Evolutionary conservation across 1,284 basidiomycete genomes (phyloP).

Genomic region (Ustilago vetiveriae): DNA sequence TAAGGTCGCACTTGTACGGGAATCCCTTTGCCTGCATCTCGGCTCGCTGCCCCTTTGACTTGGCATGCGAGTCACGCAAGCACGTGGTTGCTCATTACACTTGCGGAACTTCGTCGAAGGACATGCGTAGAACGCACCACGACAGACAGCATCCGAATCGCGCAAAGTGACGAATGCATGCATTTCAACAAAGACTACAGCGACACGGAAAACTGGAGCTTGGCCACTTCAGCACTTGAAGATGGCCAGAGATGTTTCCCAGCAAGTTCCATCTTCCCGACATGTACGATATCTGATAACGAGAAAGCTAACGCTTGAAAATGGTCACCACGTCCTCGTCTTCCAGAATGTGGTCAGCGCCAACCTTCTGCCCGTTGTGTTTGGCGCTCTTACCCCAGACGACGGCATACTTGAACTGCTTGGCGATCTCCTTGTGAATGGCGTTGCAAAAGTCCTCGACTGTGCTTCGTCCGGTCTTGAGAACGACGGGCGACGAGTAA

Average conservation of each 20-base stretch:
- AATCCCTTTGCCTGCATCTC: no score
- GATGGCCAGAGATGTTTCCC: neutral
- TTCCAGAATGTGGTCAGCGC: conserved; percentile 68
- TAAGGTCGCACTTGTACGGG: no score
- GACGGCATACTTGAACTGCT: conserved; percentile 88
- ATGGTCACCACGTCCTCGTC: conserved; percentile 61
- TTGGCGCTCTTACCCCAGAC: conserved; percentile 96
- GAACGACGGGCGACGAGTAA: conserved; percentile 76
- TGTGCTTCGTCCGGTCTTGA: conserved; percentile 73
- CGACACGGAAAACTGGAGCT: neutral
- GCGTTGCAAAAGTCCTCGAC: conserved; percentile 85
- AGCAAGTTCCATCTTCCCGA: no score
- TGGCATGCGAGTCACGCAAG: no score
- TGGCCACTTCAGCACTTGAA: conserved; percentile 36
- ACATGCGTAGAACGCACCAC: no score
- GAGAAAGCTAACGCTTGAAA: conserved; percentile 59
- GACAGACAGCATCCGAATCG: no score
- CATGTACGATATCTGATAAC: no score
- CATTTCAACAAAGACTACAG: conserved; percentile 1
- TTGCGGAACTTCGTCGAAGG: no score
- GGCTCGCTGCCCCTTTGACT: no score
- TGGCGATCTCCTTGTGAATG: conserved; percentile 90
- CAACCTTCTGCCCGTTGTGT: conserved; percentile 96
- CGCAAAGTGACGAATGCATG: conserved; percentile 1
- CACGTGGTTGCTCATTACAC: no score